Evolutionary conservation across 2,329 filamentous ascomycete genomes (phyloP).

Genomic region (Beauveria asiatica): DNA sequence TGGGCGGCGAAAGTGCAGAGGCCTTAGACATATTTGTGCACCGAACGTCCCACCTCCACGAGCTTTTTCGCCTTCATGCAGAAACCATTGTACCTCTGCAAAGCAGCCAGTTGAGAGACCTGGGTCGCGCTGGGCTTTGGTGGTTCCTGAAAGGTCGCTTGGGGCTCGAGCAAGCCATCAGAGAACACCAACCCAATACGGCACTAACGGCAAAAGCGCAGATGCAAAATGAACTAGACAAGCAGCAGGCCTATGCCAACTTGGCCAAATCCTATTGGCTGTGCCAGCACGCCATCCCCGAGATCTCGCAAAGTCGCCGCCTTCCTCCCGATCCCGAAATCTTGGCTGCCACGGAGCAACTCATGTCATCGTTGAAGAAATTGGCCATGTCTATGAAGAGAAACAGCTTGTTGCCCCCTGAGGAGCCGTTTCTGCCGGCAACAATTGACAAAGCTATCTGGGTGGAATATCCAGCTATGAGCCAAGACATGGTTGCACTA

Average conservation of each 20-base stretch:
- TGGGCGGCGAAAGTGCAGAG: constrained; percentile 46
- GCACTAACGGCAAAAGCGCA: constrained; percentile 42
- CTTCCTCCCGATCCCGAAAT: constrained; percentile 37
- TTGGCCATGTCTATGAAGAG: constrained; percentile 75
- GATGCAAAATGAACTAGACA: constrained; percentile 44
- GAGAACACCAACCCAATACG: constrained; percentile 37
- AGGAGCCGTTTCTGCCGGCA: constrained; percentile 62
- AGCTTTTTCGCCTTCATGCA: constrained; percentile 69
- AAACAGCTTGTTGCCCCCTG: constrained; percentile 67
- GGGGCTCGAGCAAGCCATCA: constrained; percentile 63
- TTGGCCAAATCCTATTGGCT: constrained; percentile 84
- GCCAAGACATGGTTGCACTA: constrained; percentile 61
- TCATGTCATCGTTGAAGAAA: constrained; percentile 61
- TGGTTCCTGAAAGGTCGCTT: constrained; percentile 82
- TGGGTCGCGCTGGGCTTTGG: constrained; percentile 70
- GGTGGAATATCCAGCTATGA: constrained; percentile 67
- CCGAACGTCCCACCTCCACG: constrained; percentile 64
- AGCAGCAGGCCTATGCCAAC: constrained; percentile 76
- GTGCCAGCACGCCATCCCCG: constrained; percentile 44
- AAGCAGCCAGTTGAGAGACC: constrained; percentile 54
- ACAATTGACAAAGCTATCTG: constrained; percentile 75
- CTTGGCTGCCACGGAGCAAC: constrained; percentile 43
- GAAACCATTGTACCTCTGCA: constrained; percentile 62
- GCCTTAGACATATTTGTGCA: constrained; percentile 61
- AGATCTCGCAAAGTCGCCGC: constrained; percentile 36